These are phyloP conservation scores for Neostapfia colusana DNA, from an alignment of 176 grass and related monocot species.

Conservation along the genomic window DNA sequence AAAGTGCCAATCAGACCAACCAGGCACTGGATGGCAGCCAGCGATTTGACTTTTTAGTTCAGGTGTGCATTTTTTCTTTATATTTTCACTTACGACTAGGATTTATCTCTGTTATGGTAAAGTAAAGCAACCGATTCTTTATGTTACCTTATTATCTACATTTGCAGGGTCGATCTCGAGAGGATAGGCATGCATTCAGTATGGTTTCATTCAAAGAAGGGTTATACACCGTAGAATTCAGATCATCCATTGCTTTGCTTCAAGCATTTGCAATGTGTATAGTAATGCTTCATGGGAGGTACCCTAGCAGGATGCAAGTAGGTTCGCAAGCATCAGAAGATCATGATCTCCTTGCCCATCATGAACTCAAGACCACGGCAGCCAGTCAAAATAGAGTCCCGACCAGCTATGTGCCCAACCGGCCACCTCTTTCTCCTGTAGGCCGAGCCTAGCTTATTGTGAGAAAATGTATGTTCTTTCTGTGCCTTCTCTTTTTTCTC, in stretches of 20 bases:
- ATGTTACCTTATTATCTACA: conserved; percentile 19
- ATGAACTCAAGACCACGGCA: conserved; percentile 34
- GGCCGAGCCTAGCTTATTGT: conserved; percentile 61
- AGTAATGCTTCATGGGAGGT: conserved; percentile 64
- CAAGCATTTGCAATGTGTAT: conserved; percentile 90
- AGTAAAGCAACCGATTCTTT: neutral
- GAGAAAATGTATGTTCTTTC: conserved; percentile 31
- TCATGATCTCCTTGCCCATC: conserved; percentile 38
- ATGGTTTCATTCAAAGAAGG: conserved; percentile 72
- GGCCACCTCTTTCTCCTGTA: conserved; percentile 77
- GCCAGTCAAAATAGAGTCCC: too few species aligned
- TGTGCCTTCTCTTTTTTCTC: conserved; percentile 7
- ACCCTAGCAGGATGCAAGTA: conserved; percentile 34
- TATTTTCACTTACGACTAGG: neutral
- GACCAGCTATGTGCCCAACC: neutral
- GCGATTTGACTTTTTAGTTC: conserved; percentile 66
- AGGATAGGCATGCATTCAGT: conserved; percentile 54
- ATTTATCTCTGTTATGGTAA: conserved; percentile 21
- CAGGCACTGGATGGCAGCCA: conserved; percentile 44
- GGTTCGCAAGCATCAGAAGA: conserved; percentile 32
- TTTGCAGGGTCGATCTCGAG: conserved; percentile 54
- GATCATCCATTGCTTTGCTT: conserved; percentile 61
- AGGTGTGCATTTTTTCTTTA: conserved; percentile 45
- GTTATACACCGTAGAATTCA: conserved; percentile 69
- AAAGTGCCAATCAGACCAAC: conserved; percentile 28